Conservation (phyloP, 1,284 basidiomycete species). For the Sporisorium reilianum region DNA sequence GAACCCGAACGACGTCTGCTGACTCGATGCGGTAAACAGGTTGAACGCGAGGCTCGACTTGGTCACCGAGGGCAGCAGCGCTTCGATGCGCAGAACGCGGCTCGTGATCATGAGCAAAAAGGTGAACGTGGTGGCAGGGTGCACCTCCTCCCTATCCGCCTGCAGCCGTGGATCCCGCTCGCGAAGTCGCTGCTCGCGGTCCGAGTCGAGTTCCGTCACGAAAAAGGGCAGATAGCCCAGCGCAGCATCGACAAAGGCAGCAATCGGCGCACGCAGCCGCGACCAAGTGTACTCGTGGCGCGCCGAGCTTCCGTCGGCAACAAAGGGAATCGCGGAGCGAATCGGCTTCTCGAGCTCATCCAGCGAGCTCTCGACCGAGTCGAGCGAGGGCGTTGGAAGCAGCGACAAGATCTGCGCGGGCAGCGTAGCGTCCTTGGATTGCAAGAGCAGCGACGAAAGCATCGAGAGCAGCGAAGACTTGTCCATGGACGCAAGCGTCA, state of each 20-base stretch:
- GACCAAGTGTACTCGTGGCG: constrained; percentile 63
- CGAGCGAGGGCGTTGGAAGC: constrained; percentile 60
- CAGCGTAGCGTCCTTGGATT: constrained; percentile 45
- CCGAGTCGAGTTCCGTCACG: constrained; percentile 48
- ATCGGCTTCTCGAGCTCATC: constrained; percentile 56
- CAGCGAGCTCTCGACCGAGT: constrained; percentile 51
- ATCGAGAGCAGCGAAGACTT: constrained; percentile 60
- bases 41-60: constrained; percentile 49
- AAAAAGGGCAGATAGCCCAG: constrained; percentile 59
- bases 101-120: constrained; percentile 58
- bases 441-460: constrained; percentile 52
- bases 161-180: constrained; percentile 37
- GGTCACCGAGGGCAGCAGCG: constrained; percentile 48
- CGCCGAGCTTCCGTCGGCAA: constrained; percentile 26
- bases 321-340: constrained; percentile 50
- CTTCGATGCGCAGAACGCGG: constrained; percentile 56
- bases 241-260: constrained; percentile 54
- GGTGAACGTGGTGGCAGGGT: constrained; percentile 59
- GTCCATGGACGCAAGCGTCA: constrained; percentile 62
- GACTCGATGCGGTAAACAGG: constrained; percentile 36
- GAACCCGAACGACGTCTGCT: constrained; percentile 29
- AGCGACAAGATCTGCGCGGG: constrained; percentile 59
- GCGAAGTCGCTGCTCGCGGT: constrained; percentile 37
- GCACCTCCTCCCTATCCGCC: constrained; percentile 45
- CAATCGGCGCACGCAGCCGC: constrained; percentile 52